phyloP scores from a whole-genome alignment of 140 eudicot genomes.

The Senecio squalidus region DNA sequence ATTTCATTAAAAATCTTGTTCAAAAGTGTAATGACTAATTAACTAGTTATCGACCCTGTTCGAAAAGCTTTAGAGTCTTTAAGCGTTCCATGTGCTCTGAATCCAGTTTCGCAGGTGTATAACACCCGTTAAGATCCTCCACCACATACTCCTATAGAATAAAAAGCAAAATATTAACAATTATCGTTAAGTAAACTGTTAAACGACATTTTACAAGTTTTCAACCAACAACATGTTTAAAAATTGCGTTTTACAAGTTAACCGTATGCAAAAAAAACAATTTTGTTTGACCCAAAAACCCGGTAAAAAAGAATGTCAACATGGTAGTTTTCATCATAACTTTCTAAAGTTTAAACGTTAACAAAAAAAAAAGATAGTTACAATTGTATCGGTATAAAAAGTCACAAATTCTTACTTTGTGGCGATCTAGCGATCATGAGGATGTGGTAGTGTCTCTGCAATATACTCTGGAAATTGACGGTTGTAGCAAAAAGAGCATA shows the following conservation, averaged over 20 bases:
- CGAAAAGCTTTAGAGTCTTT: conserved; percentile 53
- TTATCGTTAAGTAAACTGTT: not conserved
- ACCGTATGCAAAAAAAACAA: not conserved
- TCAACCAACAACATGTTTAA: not conserved
- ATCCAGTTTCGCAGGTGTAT: conserved; percentile 56
- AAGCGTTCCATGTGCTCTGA: conserved; percentile 54
- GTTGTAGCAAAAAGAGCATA: conserved; percentile 75
- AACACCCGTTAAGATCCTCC: conserved; percentile 61
- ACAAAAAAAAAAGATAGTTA: too few species aligned
- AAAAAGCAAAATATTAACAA: not conserved
- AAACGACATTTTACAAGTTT: not conserved
- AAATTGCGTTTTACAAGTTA: conserved; percentile 1
- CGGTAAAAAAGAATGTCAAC: too few species aligned
- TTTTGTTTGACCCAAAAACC: too few species aligned
- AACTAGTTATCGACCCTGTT: not conserved
- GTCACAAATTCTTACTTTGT: too few species aligned
- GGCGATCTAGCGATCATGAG: too few species aligned
- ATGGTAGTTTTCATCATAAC: too few species aligned
- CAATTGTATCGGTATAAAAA: too few species aligned
- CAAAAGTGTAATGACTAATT: not conserved
- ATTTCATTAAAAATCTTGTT: not conserved
- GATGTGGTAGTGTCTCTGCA: conserved; percentile 86
- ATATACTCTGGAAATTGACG: conserved; percentile 63
- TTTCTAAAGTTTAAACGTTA: too few species aligned
- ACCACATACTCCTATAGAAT: conserved; percentile 57